Percentiles rank a stretch among this genome's conserved stretches.
phyloP scores from a whole-genome alignment of 2,329 filamentous ascomycete species.

The Fusarium torulosum region DNA sequence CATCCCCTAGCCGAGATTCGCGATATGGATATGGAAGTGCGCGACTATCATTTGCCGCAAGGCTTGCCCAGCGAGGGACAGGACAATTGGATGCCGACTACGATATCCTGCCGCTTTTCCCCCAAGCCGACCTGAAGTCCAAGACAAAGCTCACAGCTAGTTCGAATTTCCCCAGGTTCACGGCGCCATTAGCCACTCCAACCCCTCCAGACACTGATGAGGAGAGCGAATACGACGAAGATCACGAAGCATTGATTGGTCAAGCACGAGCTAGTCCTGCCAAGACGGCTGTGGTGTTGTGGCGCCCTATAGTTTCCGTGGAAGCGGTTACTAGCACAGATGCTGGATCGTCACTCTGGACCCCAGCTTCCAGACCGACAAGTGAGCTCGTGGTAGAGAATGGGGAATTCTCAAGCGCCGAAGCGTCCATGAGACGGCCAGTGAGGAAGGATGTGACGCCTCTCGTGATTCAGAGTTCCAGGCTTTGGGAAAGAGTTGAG shows the following conservation, averaged over 20 bases:
- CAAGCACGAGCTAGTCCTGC: slow-evolving; percentile 23
- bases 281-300: slow-evolving; percentile 39
- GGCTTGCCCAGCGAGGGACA: slow-evolving; percentile 27
- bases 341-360: slow-evolving; percentile 42
- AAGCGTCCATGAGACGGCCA: slow-evolving; percentile 9
- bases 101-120: slow-evolving; percentile 33
- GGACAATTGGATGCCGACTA: slow-evolving; percentile 30
- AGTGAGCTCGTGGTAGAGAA: slow-evolving; percentile 24
- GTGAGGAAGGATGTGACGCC: slow-evolving; percentile 28
- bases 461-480: slow-evolving; percentile 42
- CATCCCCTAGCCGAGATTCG: slow-evolving; percentile 44
- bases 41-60: slow-evolving; percentile 20
- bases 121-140: slow-evolving; percentile 29
- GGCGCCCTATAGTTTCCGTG: slow-evolving; percentile 38
- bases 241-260: slow-evolving; percentile 34
- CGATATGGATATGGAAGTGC: slow-evolving; percentile 36
- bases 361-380: slow-evolving; percentile 32
- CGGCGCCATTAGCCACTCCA: slow-evolving; percentile 43
- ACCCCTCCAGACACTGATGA: slow-evolving; percentile 67
- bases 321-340: slow-evolving; percentile 10
- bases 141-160: slow-evolving; percentile 24
- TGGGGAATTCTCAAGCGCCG: slow-evolving; percentile 6
- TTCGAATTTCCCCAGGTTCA: slow-evolving; percentile 37
- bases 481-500: slow-evolving; percentile 39
- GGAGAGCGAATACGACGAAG: slow-evolving; percentile 53